Base-by-base conservation (phyloP, 2,329 filamentous ascomycete species). In the Talaromyces funiculosus region DNA sequence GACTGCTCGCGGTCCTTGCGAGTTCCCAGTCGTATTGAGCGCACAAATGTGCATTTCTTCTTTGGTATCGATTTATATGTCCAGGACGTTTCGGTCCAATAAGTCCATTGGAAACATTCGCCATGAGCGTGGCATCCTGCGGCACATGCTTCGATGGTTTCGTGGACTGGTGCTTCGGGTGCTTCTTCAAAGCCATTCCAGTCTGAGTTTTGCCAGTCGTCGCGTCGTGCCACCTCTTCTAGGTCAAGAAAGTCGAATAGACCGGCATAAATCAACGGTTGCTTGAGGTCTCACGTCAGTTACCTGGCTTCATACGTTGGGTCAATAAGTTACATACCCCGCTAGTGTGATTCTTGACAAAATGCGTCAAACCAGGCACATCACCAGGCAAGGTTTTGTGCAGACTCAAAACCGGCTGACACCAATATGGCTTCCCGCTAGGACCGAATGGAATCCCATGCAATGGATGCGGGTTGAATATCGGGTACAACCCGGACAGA, bases 291-390 rank as follows among this genome's bases (percentile, higher is more conserved):
- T 4, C 14, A 14, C 8, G 8, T 40, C 33, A 55, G n/a, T 31
- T 40, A 20, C n/a, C 8, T 12, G 26, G 20, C 10, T 5, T 33
- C 20, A 6, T 12, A 26, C 24, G 8, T 8, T 3, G 26, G 38
- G n/a, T 9, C 10, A 20, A 14, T 16, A 20, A 29, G 1, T 5
- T n/a, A 58, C 67, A 51, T 66, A 70, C 68, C 49, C 62, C 64
- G 45, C 63, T 64, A 51, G 66, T 61, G 4, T 65, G 65, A 29
- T 57, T 31, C 20, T 65, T 63, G 56, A 69, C 65, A 63, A 78
- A 85, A 60, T 76, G 73, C 75, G 80, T 82, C 42, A 84, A 68
- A 0, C 73, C 71, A 9, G 73, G 68, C 78, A 84, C 81, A 58
- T 82, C 80, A 26, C 77, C 72, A 0, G 78, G 73, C 26, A 68